Base-by-base conservation (phyloP, 495 filamentous ascomycete genomes). In the Chaetomidium leptoderma region DNA sequence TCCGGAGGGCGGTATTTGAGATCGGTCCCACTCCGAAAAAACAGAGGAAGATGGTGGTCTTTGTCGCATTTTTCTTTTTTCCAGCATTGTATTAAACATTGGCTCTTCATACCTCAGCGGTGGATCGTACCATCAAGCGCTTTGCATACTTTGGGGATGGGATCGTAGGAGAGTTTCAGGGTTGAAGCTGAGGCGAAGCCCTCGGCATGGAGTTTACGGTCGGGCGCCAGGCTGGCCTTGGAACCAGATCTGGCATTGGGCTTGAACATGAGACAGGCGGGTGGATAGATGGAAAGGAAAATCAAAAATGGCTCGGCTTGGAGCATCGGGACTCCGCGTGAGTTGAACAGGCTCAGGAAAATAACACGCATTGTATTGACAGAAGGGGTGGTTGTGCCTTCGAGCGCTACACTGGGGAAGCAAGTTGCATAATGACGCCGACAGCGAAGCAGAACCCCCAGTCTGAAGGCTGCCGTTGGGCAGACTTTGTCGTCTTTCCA, bases 1-100 rank as follows among this genome's bases (percentile, higher is more conserved):
- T 0, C 74, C 77, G 4, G 75, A 78, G 37, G 64, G 68, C n/a
- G 65, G 65, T 14, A 56, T 66, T 35, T 71, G 55, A 62, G 14
- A 24, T 27, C 13, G 27, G 47, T 49, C 26, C 7, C 19, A 6
- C 1, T 16, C 13, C 6, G 26, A 32, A 16, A 17, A 19, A 16
- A 1, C 29, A 24, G 1, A 13, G 19, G 5, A 23, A 9, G 3
- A 6, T 19, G 30, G 9, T 7, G 27, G 14, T 6, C 40, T 50
- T 46, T 37, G 35, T 32, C 6, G 35, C 53, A 33, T 48, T 48
- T 35, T 17, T 26, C 39, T 39, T 24, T 39, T 21, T 17, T 32
- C 6, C 44, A 17, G 48, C 48, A 39, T 51, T 4, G 39, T 14
- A n/a, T n/a, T 51, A 51, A 14, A 51, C 33, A 16, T 39, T 17